Evolutionary conservation across 2,329 filamentous ascomycete genomes (phyloP), one percentile per base, ranked within the genome.

Genomic region (Cladosporium sp.): DNA sequence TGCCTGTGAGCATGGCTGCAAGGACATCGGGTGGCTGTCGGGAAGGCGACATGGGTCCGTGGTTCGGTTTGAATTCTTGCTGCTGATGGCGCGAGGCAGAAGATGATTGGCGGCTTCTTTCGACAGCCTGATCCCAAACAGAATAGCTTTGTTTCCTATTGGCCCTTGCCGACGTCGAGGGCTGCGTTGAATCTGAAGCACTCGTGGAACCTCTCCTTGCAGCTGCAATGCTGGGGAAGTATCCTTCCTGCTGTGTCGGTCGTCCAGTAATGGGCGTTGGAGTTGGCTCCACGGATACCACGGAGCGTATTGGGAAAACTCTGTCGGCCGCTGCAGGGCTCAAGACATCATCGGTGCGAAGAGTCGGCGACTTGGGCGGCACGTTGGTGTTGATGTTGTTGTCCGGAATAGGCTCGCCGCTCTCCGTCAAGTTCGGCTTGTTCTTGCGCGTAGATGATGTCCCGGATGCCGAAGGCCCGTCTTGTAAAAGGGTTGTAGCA

Each of bases 241-340:
- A 69, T 53, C 63, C 36, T 12, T 51, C 49, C 5, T n/a, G 16
- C 16, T 51, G 40, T 16, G 33, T 30, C 6, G 30, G 38, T 19
- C 19, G 19, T 16, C 22, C 42, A 15, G 22, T 36, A 15, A 7
- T 7, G 20, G 55, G 40, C 4, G 69, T 74, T 2, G 70, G 67
- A 9, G 66, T 68, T 6, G 80, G 79, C 57, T 87, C 83, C 35
- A 91, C 80, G 6, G 81, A 86, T 19, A 92, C 75, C 38, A 88
- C 83, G n/a, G 86, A 90, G 42, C 86, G 80, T 27, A 92, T 86
- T n/a, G 87, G 87, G 50, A 87, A 92, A 4, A 92, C 85, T 49
- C 85, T 78, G 60, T 91, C 78, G 40, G 70, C 63, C 4, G 67
- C 58, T 33, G 63, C 65, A 15, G 72, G 71, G 55, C 70, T 73